phyloP scores from a whole-genome alignment of 768 basidiomycete genomes.

The Daedaleopsis sinensis region DNA sequence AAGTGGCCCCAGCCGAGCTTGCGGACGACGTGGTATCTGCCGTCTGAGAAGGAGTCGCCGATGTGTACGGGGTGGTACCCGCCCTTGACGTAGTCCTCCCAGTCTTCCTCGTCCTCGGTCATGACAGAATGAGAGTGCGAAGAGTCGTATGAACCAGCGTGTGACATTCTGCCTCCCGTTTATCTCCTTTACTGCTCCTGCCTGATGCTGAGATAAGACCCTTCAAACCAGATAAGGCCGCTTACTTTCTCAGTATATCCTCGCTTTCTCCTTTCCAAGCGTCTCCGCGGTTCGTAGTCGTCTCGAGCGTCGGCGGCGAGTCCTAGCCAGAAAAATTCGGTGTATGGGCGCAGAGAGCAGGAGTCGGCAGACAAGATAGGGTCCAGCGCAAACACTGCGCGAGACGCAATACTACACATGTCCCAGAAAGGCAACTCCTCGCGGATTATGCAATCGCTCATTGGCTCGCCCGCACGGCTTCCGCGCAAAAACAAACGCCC shows the following conservation, averaged over 20 bases:
- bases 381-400: slow-evolving; percentile 4
- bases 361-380: slow-evolving; percentile 1
- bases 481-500: not conserved
- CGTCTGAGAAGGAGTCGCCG: slow-evolving; percentile 87
- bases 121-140: slow-evolving; percentile 77
- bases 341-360: not conserved
- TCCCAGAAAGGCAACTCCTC: slow-evolving; percentile 7
- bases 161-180: slow-evolving; percentile 29
- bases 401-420: slow-evolving; percentile 18
- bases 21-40: slow-evolving; percentile 86
- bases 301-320: not conserved
- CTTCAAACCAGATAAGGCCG: slow-evolving; percentile 13
- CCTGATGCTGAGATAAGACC: slow-evolving; percentile 20
- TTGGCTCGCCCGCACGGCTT: slow-evolving; percentile 7
- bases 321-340: not conserved
- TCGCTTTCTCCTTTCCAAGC: not conserved
- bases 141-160: slow-evolving; percentile 47
- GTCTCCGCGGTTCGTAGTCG: not conserved
- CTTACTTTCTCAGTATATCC: slow-evolving; percentile 1
- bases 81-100: slow-evolving; percentile 77
- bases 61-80: slow-evolving; percentile 95
- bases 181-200: slow-evolving; percentile 5
- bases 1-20: slow-evolving; percentile 98
- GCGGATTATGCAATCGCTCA: slow-evolving; percentile 9
- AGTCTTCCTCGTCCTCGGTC: slow-evolving; percentile 92